Conservation (phyloP, 2,329 filamentous ascomycete genomes). For the Colletotrichum destructivum region DNA sequence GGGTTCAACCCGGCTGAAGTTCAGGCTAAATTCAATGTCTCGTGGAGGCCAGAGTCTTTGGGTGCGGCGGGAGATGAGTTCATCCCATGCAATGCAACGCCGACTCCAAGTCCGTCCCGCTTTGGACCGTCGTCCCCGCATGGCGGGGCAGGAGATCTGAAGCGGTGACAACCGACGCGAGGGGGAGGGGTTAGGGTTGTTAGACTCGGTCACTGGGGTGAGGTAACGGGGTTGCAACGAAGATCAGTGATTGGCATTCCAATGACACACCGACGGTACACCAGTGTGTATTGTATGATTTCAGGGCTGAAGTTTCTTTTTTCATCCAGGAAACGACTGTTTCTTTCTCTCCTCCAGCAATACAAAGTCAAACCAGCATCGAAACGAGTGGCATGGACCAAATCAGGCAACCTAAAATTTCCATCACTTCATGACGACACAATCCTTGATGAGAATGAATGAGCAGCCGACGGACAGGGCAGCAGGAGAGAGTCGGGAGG, state of each 20-base stretch:
- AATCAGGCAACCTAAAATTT: not conserved
- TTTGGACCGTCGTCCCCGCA: slow-evolving; percentile 24
- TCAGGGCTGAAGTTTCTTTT: not conserved
- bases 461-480: not conserved
- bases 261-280: slow-evolving; percentile 3
- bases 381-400: not conserved
- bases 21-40: slow-evolving; percentile 39
- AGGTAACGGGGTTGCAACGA: slow-evolving; percentile 3
- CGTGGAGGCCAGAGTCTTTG: slow-evolving; percentile 11
- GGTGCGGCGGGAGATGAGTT: slow-evolving; percentile 34
- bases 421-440: not conserved
- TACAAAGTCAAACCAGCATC: not conserved
- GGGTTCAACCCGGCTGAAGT: slow-evolving; percentile 25
- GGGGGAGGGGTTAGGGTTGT: not conserved
- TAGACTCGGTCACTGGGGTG: slow-evolving; percentile 20
- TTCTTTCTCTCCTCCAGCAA: slow-evolving; percentile 7
- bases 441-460: not conserved
- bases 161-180: slow-evolving; percentile 3
- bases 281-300: slow-evolving; percentile 9
- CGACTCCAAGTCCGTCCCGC: slow-evolving; percentile 26
- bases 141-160: slow-evolving; percentile 19
- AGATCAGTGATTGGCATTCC: slow-evolving; percentile 28
- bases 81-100: slow-evolving; percentile 38
- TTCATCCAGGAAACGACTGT: slow-evolving; percentile 11
- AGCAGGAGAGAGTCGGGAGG: too few relatives aligned